Base-by-base conservation (phyloP, 169 alveolate species). In the Eimeria necatrix region DNA sequence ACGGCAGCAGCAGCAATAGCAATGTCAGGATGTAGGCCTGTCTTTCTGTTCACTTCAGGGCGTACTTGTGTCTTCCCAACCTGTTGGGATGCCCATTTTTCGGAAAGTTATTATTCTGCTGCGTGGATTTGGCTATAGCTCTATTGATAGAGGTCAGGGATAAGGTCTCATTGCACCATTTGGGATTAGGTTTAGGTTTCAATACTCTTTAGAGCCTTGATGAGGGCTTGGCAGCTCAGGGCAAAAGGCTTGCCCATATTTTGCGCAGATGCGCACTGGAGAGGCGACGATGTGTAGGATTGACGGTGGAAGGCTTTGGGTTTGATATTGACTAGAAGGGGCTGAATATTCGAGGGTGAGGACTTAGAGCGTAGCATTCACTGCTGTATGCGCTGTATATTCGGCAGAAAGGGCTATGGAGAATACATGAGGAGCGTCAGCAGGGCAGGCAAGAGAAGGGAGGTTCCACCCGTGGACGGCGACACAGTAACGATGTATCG, bases 81-180 rank as follows among this genome's bases (percentile, higher is more conserved):
- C 83, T 96, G 94, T 32, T 84, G 56, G 48, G 97, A 16, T 93
- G 92, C 91, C 91, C 95, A 76, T 96, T 97, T 22, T 97, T 98
- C 94, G 99, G 99, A 16, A 99, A 99, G 96, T 93, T 98, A 48
- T 85, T 98, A 20, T 98, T 99, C 90, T 95, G 98, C 78, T 84
- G 97, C 32, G 96, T 97, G 52, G 99, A 98, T 96, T 92, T 99
- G 86, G 96, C 97, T 46, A 97, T 98, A 71, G 99, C 99, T 86
- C 94, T 97, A 88, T 96, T 97, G 24, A 95, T 97, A 78, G 96
- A 97, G 84, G 94, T 97, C 83, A 92, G 97, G 20, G 41, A 32
- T 32, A 32, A 32, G 41, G 41, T 64, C 24, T 64, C 32, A n/a
- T 64, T 64, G 22, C 24, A 22, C 22, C 22, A 64, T 64, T n/a